Evolutionary conservation across 129 eudicot species (phyloP), one percentile per base, ranked within the genome.

Genomic region (Gnaphalium uliginosum): DNA sequence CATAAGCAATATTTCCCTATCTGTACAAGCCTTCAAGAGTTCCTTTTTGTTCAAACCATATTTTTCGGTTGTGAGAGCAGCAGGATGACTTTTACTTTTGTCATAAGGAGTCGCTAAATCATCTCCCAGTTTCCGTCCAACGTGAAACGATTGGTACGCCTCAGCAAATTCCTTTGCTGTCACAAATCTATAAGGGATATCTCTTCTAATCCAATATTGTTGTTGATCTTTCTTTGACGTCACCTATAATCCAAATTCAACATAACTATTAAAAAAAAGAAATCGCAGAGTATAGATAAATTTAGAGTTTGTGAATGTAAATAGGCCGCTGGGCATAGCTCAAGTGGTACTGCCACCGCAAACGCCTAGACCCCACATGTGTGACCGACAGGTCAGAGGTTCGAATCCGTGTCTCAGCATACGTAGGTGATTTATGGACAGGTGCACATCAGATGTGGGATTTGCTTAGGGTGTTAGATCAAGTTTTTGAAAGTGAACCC

Each of bases 141-240:
- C 81, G 56, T 80, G 80, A 39, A 79, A 87, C 10, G 87, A 81
- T 59, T 83, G 78, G 74, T 68, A 89, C 3, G 96, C 92, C 33
- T 87, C 90, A 2, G 85, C 83, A 76, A 89, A 89, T 63, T 87
- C 96, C 11, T 76, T 85, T 4, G 86, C 83, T 8, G 86, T 68
- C 72, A 89, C 74, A 68, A 84, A 89, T 51, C 85, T 74, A 54
- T 89, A 87, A 46, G 92, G 84, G 56, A 76, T 71, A 5, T 83
- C 87, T 65, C 74, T 78, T 37, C 74, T 67, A 15, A 62, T 67
- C 96, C 96, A 87, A 67, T 87, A 89, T 50, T 89, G 96, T 46
- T 69, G 26, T 76, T 89, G 96, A 79, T 89, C 96, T 85, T 83
- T 89, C 86, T 81, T 89, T 60, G 96, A 89, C 7, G 96, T 89